Evolutionary conservation across 768 basidiomycete genomes (phyloP).

Genomic region (Cyclocybe aegerita): DNA sequence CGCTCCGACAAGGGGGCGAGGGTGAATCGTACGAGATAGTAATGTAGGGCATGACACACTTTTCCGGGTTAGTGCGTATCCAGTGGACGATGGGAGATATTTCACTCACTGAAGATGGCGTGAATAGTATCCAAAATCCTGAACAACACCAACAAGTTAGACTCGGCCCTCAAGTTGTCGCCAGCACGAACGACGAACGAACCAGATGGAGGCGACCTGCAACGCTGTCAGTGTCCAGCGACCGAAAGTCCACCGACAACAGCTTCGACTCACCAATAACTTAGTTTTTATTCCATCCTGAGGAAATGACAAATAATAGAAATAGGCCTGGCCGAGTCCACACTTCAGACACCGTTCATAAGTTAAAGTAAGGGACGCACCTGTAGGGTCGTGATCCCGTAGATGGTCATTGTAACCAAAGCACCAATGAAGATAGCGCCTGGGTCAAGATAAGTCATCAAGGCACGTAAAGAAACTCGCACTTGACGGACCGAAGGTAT

Average conservation of each 20-base stretch:
- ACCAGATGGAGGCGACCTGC: slow-evolving; percentile 37
- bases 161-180: neutral
- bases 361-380: slow-evolving; percentile 17
- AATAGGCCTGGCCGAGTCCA: slow-evolving; percentile 32
- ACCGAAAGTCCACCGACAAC: neutral
- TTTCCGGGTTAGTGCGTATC: slow-evolving; percentile 1
- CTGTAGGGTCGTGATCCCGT: slow-evolving; percentile 45
- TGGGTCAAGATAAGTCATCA: slow-evolving; percentile 3
- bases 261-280: slow-evolving; percentile 27
- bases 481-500: slow-evolving; percentile 9
- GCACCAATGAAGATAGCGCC: slow-evolving; percentile 39
- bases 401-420: slow-evolving; percentile 35
- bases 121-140: slow-evolving; percentile 43
- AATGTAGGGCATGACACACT: slow-evolving; percentile 44
- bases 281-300: slow-evolving; percentile 34
- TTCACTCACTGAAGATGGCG: slow-evolving; percentile 35
- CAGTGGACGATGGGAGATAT: neutral
- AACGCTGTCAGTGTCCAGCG: neutral
- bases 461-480: neutral
- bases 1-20: too few relatives aligned
- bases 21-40: slow-evolving; percentile 14
- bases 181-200: slow-evolving; percentile 4
- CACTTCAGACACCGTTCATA: neutral
- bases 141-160: neutral
- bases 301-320: slow-evolving; percentile 40